Base-by-base conservation (phyloP, 1,139 yeast species). In the Sugiyamaella xylanicola region DNA sequence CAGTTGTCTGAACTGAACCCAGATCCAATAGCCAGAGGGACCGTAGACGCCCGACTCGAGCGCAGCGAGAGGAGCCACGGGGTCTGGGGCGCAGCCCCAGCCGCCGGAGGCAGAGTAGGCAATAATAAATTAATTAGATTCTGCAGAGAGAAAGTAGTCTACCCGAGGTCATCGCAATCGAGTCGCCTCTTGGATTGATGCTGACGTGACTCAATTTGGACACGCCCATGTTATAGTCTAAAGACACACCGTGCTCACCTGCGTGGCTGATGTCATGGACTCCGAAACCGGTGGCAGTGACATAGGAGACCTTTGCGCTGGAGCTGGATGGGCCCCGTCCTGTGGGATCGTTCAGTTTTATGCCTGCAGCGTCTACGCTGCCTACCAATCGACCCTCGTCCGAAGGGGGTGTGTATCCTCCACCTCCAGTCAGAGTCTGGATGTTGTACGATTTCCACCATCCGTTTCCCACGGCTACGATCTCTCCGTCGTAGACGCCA, bases 381-480 rank as follows among this genome's bases (percentile, higher is more conserved):
- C 58, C 61, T 3, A 57, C 39, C n/a, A 59, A 20, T 17, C 53
- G 35, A 11, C 63, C 63, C 29, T 63, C 61, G 27, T 59, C 60
- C 1, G 54, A 47, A 2, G 69, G 63, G 13, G 56, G 55, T 2
- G 69, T 67, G 48, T 61, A 63, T 9, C 70, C 70, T 51, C 67
- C 61, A 9, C 69, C 69, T 8, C 68, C 69, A n/a, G 55, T 35
- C 27, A 64, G 53, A 9, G 62, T 52, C 16, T 55, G 57, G n/a
- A 64, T 45, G 46, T 63, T 59, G 51, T 68, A 73, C 25, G 64
- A 61, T 53, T 72, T 72, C 68, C 70, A 66, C 74, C 73, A 71
- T 3, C 74, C 75, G 21, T 66, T 63, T 1, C 75, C 75, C 37
- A 71, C 57, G 1, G 71, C 73, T 2, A 69, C 57, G 1, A 72